Evolutionary conservation across 202 grass and related monocot species (phyloP), one percentile per base, ranked within the genome.

Genomic region (Carex arenaria): DNA sequence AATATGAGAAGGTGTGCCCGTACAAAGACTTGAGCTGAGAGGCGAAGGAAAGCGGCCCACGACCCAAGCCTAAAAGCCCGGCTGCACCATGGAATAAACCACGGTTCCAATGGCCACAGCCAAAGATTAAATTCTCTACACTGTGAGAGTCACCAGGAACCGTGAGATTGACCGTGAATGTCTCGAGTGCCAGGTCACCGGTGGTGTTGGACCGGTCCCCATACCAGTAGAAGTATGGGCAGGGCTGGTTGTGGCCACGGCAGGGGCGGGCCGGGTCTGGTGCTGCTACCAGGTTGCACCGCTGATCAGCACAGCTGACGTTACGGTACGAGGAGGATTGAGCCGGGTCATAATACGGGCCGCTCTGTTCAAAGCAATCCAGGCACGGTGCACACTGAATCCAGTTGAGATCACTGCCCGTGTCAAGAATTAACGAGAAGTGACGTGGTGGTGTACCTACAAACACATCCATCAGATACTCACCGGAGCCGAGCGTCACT

Each of bases 371-470:
- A 86, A 93, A 98, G 86, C 96, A 98, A 60, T 80, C 96, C 3
- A 57, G 72, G 85, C 96, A 99, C 1, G 96, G 96, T 12, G 87
- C 73, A 82, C 96, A 99, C 89, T 99, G 96, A 75, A 99, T 90
- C 96, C 96, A 99, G 80, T 99, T 99, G 34, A 99, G 89, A 79
- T 99, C 96, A 81, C 96, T 99, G 18, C 96, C 96, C 4, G 96
- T 99, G 89, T 95, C 96, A 66, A 99, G 92, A 80, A 95, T 99
- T 85, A 99, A 69, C 5, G 64, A 92, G 88, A 95, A 99, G 53
- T 86, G 91, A 18, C 74, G 96, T 30, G 91, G 85, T 78, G 96
- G 96, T 10, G 93, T 99, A 75, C 96, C 96, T 5, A 98, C 80
- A 89, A 90, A 98, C 4, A 90, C 86, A 14, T 98, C 96, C 65